Evolutionary conservation across 192 early-diverging fungal species (phyloP).

Genomic region (Pilaira anomala): DNA sequence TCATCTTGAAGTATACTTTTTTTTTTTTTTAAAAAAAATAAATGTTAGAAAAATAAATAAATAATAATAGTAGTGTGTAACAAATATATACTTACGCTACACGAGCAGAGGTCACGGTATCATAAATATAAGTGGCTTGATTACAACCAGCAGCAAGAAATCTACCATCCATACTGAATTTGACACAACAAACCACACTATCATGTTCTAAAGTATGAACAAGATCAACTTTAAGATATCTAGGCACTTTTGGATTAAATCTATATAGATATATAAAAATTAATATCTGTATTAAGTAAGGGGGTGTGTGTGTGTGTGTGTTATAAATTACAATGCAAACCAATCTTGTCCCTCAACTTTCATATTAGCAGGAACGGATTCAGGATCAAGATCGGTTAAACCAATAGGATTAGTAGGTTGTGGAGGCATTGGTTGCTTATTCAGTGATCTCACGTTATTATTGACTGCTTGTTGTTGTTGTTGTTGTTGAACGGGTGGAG

Average conservation of each 20-base stretch:
- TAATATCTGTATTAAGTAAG: neutral
- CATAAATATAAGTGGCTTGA: constrained; percentile 83
- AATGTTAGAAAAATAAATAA: neutral
- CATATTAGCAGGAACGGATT: constrained; percentile 65
- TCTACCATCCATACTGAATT: constrained; percentile 90
- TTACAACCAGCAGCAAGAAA: constrained; percentile 94
- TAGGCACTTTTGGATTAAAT: constrained; percentile 64
- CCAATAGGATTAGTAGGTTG: constrained; percentile 4
- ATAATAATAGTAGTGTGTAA: too few species aligned
- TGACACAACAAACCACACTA: constrained; percentile 96
- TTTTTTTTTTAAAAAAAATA: neutral
- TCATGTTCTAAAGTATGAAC: constrained; percentile 55
- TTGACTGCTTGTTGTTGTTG: neutral
- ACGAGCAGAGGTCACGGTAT: constrained; percentile 70
- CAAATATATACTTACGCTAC: constrained; percentile 50
- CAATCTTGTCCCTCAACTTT: constrained; percentile 85
- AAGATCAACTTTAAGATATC: constrained; percentile 62
- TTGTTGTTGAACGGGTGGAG: neutral
- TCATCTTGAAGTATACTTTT: constrained; percentile 73
- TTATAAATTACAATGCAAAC: constrained; percentile 69
- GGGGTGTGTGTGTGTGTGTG: neutral
- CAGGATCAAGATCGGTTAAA: constrained; percentile 76
- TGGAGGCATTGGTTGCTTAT: neutral
- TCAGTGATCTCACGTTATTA: neutral
- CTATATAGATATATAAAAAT: constrained; percentile 29